Evolutionary conservation across 441 rosid species (phyloP), one percentile per base, ranked within the genome.

Genomic region (Bruguiera hainesii): DNA sequence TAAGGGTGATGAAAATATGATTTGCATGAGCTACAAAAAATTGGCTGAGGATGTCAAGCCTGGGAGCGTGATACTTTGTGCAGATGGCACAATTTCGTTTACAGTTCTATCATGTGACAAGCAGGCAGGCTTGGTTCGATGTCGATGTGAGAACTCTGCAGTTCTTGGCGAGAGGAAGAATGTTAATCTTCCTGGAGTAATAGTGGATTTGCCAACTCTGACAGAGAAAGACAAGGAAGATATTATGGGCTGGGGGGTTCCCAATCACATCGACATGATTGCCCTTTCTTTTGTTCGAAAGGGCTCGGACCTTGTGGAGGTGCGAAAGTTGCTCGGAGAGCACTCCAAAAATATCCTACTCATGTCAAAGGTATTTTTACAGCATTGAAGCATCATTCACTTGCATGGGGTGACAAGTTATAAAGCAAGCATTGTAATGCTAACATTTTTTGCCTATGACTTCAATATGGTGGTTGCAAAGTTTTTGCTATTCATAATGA

Each of bases 161-260:
- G 72, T 87, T 83, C 87, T 93, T 53, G 96, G 97, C 29, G 97
- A 93, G 86, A 90, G 90, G 73, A 93, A 93, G 83, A 93, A 93
- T 53, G 98, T 87, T 51, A 93, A 93, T 86, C 97, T 93, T 67
- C 98, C 98, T 1, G 97, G 97, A 64, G 98, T 90, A 18, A 70
- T 90, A 6, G 97, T 93, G 61, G 97, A 89, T 73, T 97, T 93
- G 60, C 97, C 98, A 10, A 90, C 98, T 64, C 71, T 93, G 66
- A 93, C 98, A 13, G 96, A 90, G 61, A 93, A 93, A 79, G 98
- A 93, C 80, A 87, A 82, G 80, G 96, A 90, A 77, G 98, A 93
- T 72, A 89, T 90, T 75, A 50, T 90, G 64, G 66, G 79, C 33
- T 93, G 98, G 98, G 98, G 98, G 50, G 73, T 90, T 42, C 93